These are phyloP conservation scores for Marsdenia floribunda DNA, from an alignment of 257 asterid species.

Conservation along the genomic window DNA sequence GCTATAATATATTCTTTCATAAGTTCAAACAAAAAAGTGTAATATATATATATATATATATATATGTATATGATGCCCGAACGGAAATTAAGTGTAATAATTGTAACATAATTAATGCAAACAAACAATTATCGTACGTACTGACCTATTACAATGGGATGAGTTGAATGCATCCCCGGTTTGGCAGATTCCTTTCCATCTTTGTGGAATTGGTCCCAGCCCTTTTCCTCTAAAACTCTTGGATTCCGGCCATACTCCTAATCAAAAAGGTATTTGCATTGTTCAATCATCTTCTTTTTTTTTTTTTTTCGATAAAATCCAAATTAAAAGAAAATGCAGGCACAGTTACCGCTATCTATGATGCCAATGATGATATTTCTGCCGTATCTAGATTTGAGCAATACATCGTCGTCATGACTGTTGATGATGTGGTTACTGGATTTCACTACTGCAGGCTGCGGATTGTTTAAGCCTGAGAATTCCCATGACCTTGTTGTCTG, in stretches of 20 bases:
- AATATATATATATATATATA: too few relatives aligned
- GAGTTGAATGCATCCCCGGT: slow-evolving; percentile 65
- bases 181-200: slow-evolving; percentile 89
- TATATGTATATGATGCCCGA: too few relatives aligned
- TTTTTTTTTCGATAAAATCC: too few relatives aligned
- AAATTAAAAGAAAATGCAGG: neutral
- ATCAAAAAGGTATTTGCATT: neutral
- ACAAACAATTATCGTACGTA: neutral
- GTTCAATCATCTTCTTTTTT: too few relatives aligned
- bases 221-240: slow-evolving; percentile 63
- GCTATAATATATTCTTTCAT: too few relatives aligned
- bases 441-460: neutral
- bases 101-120: neutral
- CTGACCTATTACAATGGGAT: slow-evolving; percentile 71
- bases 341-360: slow-evolving; percentile 57
- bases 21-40: too few relatives aligned
- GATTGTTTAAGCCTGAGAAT: slow-evolving; percentile 56
- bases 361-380: slow-evolving; percentile 63
- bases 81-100: too few relatives aligned
- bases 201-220: slow-evolving; percentile 57
- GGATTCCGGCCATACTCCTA: slow-evolving; percentile 96
- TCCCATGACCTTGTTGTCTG: slow-evolving; percentile 97
- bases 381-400: slow-evolving; percentile 64
- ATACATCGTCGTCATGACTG: slow-evolving; percentile 37
- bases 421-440: neutral